These are phyloP conservation scores for Trametes sp. DNA, from an alignment of 1,284 basidiomycete species.

Conservation along the genomic window DNA sequence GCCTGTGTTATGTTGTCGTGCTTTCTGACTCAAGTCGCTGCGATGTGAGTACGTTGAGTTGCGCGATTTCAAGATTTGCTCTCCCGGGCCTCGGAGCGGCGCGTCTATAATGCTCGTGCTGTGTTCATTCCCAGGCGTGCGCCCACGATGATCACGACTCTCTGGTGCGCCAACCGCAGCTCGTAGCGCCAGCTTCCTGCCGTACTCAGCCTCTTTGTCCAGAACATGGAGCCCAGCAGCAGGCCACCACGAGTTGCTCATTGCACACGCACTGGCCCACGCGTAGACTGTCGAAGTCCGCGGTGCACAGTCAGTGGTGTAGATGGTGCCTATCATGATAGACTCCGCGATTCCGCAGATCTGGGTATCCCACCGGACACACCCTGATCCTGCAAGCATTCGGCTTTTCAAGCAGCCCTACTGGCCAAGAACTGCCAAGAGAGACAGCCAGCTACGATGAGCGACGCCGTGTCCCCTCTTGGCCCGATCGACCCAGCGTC, in stretches of 20 bases:
- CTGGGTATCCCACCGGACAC: background rate
- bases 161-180: background rate
- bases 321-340: constrained; percentile 29
- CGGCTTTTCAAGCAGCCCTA: background rate
- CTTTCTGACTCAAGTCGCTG: too few relatives aligned
- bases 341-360: constrained; percentile 10
- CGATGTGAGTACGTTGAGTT: too few relatives aligned
- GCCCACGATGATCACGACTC: too few relatives aligned
- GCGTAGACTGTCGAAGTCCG: background rate
- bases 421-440: constrained; percentile 14
- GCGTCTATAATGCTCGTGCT: too few relatives aligned
- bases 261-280: background rate
- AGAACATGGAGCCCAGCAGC: too few relatives aligned
- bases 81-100: too few relatives aligned
- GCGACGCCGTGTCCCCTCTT: constrained; percentile 48
- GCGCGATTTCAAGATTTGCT: too few relatives aligned
- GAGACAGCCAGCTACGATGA: constrained; percentile 15
- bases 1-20: background rate
- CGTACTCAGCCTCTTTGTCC: too few relatives aligned
- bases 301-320: background rate
- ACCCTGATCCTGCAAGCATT: background rate
- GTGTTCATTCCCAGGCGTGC: too few relatives aligned
- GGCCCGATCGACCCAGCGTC: constrained; percentile 64
- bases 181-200: background rate
- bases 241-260: background rate